Base-by-base conservation (phyloP, 116 monocot genomes). In the Trichopus zeylanicus region DNA sequence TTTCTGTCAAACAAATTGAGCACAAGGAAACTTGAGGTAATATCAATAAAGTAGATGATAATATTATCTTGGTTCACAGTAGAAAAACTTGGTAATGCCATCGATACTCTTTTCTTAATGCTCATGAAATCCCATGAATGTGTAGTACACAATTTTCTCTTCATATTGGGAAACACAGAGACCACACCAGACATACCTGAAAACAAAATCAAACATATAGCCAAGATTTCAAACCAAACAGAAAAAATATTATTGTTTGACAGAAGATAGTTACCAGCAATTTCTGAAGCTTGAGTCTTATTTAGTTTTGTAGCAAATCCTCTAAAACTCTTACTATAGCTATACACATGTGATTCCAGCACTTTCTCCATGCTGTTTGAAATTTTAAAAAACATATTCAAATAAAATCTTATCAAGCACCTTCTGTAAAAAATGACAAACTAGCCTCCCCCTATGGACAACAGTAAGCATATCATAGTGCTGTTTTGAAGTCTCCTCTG, bases 121-220 rank as follows among this genome's bases (percentile, higher is more conserved):
- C 93, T 82, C 79, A 93, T 77, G 77, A 93, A 93, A 56, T 92
- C 87, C 92, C 92, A 92, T 33, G 92, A 92, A 66, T 72, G 87
- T 13, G 92, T 92, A 9, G 87, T 92, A 49, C 84, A 81, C 26
- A 87, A 62, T 4, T 47, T 78, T 55, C 84, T 87, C 62, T 72
- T 92, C 51, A 30, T 28, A 57, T 81, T 87, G 8, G 76, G 87
- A 46, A 92, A 79, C 20, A 92, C 81, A 6, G 84, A 92, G 60
- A 92, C 81, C 34, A 92, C 81, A 21, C 56, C 73, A 4, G 81
- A 64, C 88, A 88, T 84, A 27, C 65, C 93, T 93, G n/a, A 55
- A 18, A 51, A 18, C 25, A 22, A n/a, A n/a, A n/a, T n/a, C n/a
- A n/a, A n/a, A n/a, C n/a, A n/a, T n/a, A n/a, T n/a, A n/a, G n/a